A percentile compares a stretch with the other conserved stretches of the same genome.
phyloP scores from a whole-genome alignment of 2,329 filamentous ascomycete genomes.

The Colletotrichum nymphaeae region DNA sequence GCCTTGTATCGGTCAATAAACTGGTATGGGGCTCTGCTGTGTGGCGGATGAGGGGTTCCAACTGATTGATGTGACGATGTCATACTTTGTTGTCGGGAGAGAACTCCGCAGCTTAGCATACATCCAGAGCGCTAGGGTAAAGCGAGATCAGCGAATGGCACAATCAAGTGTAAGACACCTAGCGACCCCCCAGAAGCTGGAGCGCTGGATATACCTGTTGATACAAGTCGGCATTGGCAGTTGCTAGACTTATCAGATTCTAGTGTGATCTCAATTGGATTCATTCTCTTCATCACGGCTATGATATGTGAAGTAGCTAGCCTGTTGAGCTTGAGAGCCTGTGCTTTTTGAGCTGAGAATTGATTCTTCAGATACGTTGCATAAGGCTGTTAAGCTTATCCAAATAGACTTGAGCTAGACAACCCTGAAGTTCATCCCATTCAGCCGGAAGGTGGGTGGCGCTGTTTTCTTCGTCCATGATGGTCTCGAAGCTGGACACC shows the following conservation, averaged over 20 bases:
- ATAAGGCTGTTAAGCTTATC: background rate
- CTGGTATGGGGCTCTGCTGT: background rate
- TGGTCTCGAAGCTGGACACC: background rate
- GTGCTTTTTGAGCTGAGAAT: no score
- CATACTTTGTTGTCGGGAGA: background rate
- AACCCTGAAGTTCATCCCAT: background rate
- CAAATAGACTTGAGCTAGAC: background rate
- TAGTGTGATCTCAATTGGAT: no score
- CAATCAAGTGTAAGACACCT: background rate
- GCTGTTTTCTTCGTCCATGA: background rate
- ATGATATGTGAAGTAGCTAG: no score
- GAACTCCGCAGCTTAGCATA: background rate
- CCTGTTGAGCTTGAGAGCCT: no score
- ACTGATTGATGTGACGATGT: background rate
- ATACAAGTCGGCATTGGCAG: background rate
- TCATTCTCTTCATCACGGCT: no score
- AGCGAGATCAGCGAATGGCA: background rate
- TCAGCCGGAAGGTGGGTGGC: background rate
- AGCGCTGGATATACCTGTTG: background rate
- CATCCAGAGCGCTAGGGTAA: background rate
- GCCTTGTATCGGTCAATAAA: constrained; percentile 27
- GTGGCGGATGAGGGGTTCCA: background rate
- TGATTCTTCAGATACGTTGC: no score
- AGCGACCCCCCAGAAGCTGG: no score
- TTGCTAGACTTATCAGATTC: no score